Evolutionary conservation across 2,329 filamentous ascomycete species (phyloP), one percentile per base, ranked within the genome.

Genomic region (Setomelanomma holmii): DNA sequence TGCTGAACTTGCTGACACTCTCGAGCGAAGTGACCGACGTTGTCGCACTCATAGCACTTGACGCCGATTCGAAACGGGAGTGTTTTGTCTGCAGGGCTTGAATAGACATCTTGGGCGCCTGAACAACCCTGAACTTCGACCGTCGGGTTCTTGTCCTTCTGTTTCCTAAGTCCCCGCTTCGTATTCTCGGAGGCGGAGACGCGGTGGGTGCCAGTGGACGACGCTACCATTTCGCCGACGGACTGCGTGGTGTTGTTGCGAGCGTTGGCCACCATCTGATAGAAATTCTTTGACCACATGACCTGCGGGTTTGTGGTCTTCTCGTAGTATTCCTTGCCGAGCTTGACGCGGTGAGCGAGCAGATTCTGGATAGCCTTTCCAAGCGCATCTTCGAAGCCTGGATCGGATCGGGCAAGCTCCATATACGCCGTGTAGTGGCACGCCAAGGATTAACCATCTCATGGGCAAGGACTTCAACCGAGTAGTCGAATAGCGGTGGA

Each of bases 361-460:
- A 49, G 24, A 2, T 51, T 34, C 21, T 51, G 20, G 11, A 63
- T 34, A 5, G 35, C 43, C 19, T 24, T 6, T 1, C 49, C 53
- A 0, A 64, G 22, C 12, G 34, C 30, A 8, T 39, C 30, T 1
- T 40, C n/a, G 22, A 61, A 60, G 1, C 36, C 40, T 5, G 34
- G 14, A 38, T 64, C 35, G 3, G 49, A 16, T 10, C 49, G 5
- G 2, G 45, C 48, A 27, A 44, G 33, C 5, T 51, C 21, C 27
- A 47, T 52, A 23, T 61, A 64, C 3, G 61, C 36, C 4, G 42
- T 20, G 24, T 55, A 64, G 47, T 60, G 44, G 19, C 57, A 53
- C 1, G 45, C 43, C 54, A 48, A 1, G 63, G 63, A 8, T 49
- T 47, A 5, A 53, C 20, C 17, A 61, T 39, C 22, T 61, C 27